Base-by-base conservation (phyloP, 805 yeast species). In the Pichia manshurica region DNA sequence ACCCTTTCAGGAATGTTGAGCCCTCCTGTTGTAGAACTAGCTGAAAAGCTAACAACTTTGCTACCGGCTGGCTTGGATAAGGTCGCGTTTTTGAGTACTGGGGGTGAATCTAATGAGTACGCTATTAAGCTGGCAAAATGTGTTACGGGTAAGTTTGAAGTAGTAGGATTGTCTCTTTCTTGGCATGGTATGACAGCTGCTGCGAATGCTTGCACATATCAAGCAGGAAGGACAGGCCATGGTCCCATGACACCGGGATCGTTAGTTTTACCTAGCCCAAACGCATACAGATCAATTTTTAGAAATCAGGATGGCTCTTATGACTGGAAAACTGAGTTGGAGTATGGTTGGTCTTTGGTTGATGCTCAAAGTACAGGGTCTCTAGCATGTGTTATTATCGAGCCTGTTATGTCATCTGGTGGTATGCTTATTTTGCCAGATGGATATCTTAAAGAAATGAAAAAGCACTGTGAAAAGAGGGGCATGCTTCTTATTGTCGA, bases 331-430 rank as follows among this genome's bases (percentile, higher is more conserved):
- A 57, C 63, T 4, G 64, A 59, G 43, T 46, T 60, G 31, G 54
- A 56, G 17, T 58, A 58, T 38, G 64, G 63, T 7, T 60, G 61
- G 54, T 50, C 58, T 13, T 41, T 60, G 28, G 55, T 59, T 20
- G 63, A 59, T 38, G 59, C 62, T 16, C 49, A 56, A 16, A 58
- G 62, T 37, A 54, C 54, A 16, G 64, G 65, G 23, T 77, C 78
- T 36, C 65, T 75, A 54, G 79, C 79, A 15, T 78, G 78, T 45
- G 68, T 72, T 19, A 71, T 75, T 31, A 64, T 75, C 32, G 79
- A 75, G 60, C 79, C 79, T 1, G 75, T 75, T 40, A 74, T 75
- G 59, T 66, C 78, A 12, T 77, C 73, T 55, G 79, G 79, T 42
- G 80, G 79, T 48, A 75, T 66, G 78, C 69, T 58, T 71, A 75